Evolutionary conservation across 306 rosid genomes (phyloP), one percentile per base, ranked within the genome.

Genomic region (Lathyrus aphaca): DNA sequence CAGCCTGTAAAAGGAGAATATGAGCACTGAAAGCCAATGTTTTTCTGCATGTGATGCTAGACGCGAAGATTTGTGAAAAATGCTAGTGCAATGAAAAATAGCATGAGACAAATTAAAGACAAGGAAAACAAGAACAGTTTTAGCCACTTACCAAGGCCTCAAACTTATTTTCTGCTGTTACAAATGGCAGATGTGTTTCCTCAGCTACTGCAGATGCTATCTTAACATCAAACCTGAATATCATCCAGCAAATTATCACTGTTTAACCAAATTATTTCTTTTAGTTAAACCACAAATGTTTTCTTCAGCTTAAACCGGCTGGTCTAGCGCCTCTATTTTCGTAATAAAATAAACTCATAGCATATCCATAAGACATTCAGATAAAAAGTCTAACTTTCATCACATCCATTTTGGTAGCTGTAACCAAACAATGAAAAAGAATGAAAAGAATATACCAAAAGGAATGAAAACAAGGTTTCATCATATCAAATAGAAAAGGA

Each of bases 141-240:
- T 16, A 74, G 80, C 38, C 63, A 82, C 97, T 73, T 69, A 95
- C 99, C 99, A 95, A 79, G 76, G 99, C 99, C 85, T 95, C 99
- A 77, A 95, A 95, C 85, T 95, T 95, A 83, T 95, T 95, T 82
- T 91, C 97, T 45, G 97, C 99, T 0, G 97, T 95, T 73, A 89
- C 79, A 81, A 95, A 95, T 13, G 99, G 99, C 6, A 89, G 79
- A 67, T 77, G 82, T 66, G 97, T 89, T 86, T 95, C 97, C 46
- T 86, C 92, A 59, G 99, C 95, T 69, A 95, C 99, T 44, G 95
- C 99, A 55, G 83, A 85, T 62, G 99, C 97, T 86, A 95, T 84
- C 86, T 95, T 91, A n/a, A 74, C 87, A 81, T 95, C 99, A 35
- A 94, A 95, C 78, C 99, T 95, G 78, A 25, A 79, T 5, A 58